Base-by-base conservation (phyloP, 768 basidiomycete genomes). In the Leccinum broughii region DNA sequence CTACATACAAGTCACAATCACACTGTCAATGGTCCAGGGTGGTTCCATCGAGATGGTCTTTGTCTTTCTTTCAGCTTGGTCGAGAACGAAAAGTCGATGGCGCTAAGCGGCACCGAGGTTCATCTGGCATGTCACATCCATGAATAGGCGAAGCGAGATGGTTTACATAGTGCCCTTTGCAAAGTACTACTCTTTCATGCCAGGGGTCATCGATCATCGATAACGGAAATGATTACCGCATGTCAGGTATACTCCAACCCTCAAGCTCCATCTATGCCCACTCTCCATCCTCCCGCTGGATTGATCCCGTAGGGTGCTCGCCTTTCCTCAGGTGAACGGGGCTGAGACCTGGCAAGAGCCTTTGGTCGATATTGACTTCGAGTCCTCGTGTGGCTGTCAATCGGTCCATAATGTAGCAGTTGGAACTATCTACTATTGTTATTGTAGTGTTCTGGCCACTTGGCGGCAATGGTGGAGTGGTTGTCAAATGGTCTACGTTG, bases 191-290 rank as follows among this genome's bases (percentile, higher is more conserved):
- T n/a, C 41, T 44, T 41, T 4, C 50, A 57, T 35, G 39, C 39
- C 39, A 41, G 8, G 4, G 39, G 39, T 39, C 54, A 15, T 54
- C 41, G 60, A 28, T 46, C 35, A 60, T 7, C 28, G 68, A 71
- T 71, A 72, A 61, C 70, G 70, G 70, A 71, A 63, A 71, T 71
- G 64, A 64, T 39, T 46, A 24, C 61, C 64, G 57, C 64, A 62
- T 66, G 67, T 54, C 41, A 46, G 34, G 7, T 44, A 58, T 34
- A 35, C 48, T 32, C 52, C n/a, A 24, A n/a, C 49, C 49, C 17
- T 39, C 39, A 41, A 41, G 39, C 39, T 35, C 15, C n/a, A 44
- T n/a, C 41, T 10, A 44, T 44, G 14, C 57, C 17, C 37, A 8
- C 35, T 48, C 20, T 46, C 34, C 20, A 58, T 62, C n/a, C 28